These are phyloP conservation scores for Leccinum obscurum DNA, from an alignment of 768 basidiomycete species.

Conservation along the genomic window DNA sequence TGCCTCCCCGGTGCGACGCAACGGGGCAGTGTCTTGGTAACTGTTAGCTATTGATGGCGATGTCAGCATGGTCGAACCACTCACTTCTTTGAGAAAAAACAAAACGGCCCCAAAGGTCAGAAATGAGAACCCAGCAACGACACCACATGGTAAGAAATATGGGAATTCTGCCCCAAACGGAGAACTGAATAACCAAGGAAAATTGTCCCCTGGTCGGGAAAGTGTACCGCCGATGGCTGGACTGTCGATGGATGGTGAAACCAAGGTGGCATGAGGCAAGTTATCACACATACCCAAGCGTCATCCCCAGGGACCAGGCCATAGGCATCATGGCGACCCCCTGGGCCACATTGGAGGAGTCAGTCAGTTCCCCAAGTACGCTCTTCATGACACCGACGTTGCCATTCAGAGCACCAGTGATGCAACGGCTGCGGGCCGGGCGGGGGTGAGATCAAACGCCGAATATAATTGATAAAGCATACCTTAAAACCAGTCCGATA, in stretches of 20 bases:
- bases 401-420: slow-evolving; percentile 68
- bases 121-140: slow-evolving; percentile 28
- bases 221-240: slow-evolving; percentile 61
- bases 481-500: slow-evolving; percentile 58
- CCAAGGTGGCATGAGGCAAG: background rate
- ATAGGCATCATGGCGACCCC: slow-evolving; percentile 38
- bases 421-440: slow-evolving; percentile 45
- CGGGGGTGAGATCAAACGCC: slow-evolving; percentile 6
- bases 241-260: slow-evolving; percentile 28
- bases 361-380: slow-evolving; percentile 66
- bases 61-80: background rate
- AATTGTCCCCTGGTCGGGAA: slow-evolving; percentile 54
- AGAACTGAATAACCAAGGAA: slow-evolving; percentile 47
- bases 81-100: slow-evolving; percentile 33
- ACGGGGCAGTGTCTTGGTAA: slow-evolving; percentile 23
- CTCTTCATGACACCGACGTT: slow-evolving; percentile 76
- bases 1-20: slow-evolving; percentile 14
- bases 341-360: slow-evolving; percentile 54
- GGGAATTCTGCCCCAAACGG: slow-evolving; percentile 54
- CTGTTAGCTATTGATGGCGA: slow-evolving; percentile 5
- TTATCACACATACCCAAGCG: slow-evolving; percentile 32
- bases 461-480: slow-evolving; percentile 1
- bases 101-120: slow-evolving; percentile 22
- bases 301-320: slow-evolving; percentile 33
- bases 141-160: slow-evolving; percentile 45